Base-by-base conservation (phyloP, 2,329 filamentous ascomycete species). In the Rutstroemia sp. region DNA sequence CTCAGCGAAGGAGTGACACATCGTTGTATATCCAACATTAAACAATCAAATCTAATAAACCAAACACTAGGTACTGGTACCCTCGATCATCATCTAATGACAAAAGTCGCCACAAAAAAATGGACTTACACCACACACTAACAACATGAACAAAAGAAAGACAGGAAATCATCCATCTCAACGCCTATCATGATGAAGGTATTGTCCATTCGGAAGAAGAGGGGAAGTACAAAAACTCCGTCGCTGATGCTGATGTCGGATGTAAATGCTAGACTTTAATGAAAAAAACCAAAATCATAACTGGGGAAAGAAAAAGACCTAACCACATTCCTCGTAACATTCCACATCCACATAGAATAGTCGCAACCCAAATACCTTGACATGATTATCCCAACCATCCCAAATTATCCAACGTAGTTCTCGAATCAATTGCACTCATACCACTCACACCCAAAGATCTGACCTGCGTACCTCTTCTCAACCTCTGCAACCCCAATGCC, bases 401-500 rank as follows among this genome's bases (percentile, higher is more conserved):
- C 46, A 86, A 70, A 67, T 78, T 77, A 63, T 84, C 81, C 58
- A 87, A 70, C 30, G 78, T 77, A 17, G 69, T 74, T 62, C 76
- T 76, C 10, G 80, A 77, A 64, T 87, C 84, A 16, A 73, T 64
- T 10, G 73, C 70, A 48, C 76, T 73, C 73, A 87, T 78, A 46
- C 77, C 75, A 56, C 78, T 76, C 34, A 87, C 77, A 5, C 80
- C 81, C 47, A 87, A 72, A 57, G 80, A 77, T 53, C 81, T 74
- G 34, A 79, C 80, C 68, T 84, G 82, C 3, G 78, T 79, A 5
- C 84, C 83, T 54, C 77, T 77, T 52, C 82, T 73, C 63, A 88
- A 70, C 46, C 79, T 76, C 68, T 84, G 80, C 63, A 88, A 67
- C 2, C 81, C 83, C 38, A 80, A 73, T 1, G 81, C 76, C 23